Conservation (phyloP, 192 early-diverging fungal species). For the Rhizophagus clarus region DNA sequence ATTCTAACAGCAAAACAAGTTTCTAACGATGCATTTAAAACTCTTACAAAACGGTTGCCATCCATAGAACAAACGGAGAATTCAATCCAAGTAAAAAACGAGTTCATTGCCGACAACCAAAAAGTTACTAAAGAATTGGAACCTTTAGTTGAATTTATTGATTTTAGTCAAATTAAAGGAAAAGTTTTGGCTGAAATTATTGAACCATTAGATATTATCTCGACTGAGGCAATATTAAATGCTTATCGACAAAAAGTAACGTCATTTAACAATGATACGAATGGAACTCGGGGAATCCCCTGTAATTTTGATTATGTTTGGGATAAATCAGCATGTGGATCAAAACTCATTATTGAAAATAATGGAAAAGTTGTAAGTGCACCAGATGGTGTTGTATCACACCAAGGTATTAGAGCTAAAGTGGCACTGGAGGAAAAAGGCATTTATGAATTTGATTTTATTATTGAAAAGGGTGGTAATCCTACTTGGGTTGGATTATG, state of each 20-base stretch:
- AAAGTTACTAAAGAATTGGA: neutral
- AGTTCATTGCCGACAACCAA: neutral
- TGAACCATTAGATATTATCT: slow-evolving; percentile 1
- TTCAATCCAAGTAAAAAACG: neutral
- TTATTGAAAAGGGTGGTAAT: neutral
- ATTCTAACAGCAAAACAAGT: neutral
- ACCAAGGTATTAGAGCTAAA: neutral
- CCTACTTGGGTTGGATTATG: neutral
- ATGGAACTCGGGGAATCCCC: neutral
- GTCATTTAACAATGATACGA: too few species aligned
- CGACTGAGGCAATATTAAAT: neutral
- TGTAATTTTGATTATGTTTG: neutral
- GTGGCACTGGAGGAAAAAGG: neutral
- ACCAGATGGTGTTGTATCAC: too few species aligned
- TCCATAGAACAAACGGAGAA: neutral
- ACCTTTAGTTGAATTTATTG: neutral
- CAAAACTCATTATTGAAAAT: neutral
- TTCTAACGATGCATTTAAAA: neutral
- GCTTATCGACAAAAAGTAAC: neutral
- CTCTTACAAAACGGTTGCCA: neutral
- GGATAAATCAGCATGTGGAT: neutral
- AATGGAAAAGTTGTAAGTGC: neutral
- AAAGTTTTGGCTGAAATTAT: neutral
- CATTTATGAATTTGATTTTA: slow-evolving; percentile 14
- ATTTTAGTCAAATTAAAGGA: neutral